A percentile compares a stretch with the other conserved stretches of the same genome.
These are phyloP conservation scores for Musa balbisiana DNA, from an alignment of 202 grass and related monocot species.

Conservation along the genomic window DNA sequence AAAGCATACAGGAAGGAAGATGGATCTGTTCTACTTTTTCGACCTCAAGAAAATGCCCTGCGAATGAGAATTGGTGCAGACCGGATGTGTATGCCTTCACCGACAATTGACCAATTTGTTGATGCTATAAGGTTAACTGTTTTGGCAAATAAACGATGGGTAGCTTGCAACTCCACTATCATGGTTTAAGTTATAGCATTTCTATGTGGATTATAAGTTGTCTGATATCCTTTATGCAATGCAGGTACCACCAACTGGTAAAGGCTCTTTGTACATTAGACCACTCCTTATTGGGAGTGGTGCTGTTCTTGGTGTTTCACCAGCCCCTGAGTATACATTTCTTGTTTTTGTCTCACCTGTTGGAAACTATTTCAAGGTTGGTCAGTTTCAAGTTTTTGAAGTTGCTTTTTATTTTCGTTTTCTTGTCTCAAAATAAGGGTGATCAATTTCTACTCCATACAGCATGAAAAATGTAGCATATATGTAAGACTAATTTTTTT, in stretches of 20 bases:
- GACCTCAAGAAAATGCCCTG: slow-evolving; percentile 70
- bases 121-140: slow-evolving; percentile 73
- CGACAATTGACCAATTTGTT: slow-evolving; percentile 59
- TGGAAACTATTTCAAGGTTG: slow-evolving; percentile 97
- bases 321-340: slow-evolving; percentile 90
- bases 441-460: too few relatives aligned
- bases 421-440: too few relatives aligned
- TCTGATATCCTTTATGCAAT: background rate
- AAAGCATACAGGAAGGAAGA: slow-evolving; percentile 90
- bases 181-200: background rate
- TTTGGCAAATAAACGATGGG: slow-evolving; percentile 85
- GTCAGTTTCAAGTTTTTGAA: background rate
- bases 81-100: slow-evolving; percentile 86
- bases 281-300: slow-evolving; percentile 84
- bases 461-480: too few relatives aligned
- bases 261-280: slow-evolving; percentile 90
- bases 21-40: slow-evolving; percentile 71
- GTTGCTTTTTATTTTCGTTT: too few relatives aligned
- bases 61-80: slow-evolving; percentile 80
- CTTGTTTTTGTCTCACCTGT: slow-evolving; percentile 93
- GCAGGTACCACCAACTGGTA: slow-evolving; percentile 71
- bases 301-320: slow-evolving; percentile 76
- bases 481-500: too few relatives aligned
- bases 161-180: slow-evolving; percentile 15
- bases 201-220: background rate